Conservation (phyloP, 371 early-diverging fungal genomes). For the Quaeritorhiza haematococci region DNA sequence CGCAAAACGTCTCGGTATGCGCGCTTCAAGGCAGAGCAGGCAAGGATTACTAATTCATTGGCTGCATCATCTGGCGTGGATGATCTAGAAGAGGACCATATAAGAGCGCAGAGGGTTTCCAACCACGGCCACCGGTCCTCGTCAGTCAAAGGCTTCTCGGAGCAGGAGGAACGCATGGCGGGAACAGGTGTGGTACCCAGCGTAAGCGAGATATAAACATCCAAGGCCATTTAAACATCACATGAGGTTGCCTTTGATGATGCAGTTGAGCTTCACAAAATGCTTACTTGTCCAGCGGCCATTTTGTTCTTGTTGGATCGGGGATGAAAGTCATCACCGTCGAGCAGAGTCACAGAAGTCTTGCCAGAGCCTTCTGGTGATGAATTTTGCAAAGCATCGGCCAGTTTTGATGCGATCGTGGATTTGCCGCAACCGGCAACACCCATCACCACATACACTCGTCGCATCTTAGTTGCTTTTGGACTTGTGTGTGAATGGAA, state of each 20-base stretch:
- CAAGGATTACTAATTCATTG: conserved; percentile 35
- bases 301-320: conserved; percentile 55
- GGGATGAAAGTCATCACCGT: conserved; percentile 61
- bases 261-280: too few relatives aligned
- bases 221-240: too few relatives aligned
- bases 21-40: conserved; percentile 59
- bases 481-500: too few relatives aligned
- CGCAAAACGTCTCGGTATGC: conserved; percentile 58
- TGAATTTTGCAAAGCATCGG: too few relatives aligned
- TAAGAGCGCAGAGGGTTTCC: conserved; percentile 25
- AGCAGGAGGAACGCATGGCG: too few relatives aligned
- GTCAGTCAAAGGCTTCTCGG: conserved; percentile 52
- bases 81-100: too few relatives aligned
- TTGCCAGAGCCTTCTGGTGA: conserved; percentile 24
- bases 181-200: too few relatives aligned
- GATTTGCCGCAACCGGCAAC: conserved; percentile 62
- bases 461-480: too few relatives aligned
- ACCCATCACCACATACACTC: conserved; percentile 67
- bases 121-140: conserved; percentile 69
- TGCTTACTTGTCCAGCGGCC: conserved; percentile 40
- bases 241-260: too few relatives aligned
- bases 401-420: conserved; percentile 45
- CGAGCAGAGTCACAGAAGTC: conserved; percentile 43
- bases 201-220: too few relatives aligned
- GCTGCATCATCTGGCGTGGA: conserved; percentile 8